phyloP scores from a whole-genome alignment of 495 filamentous ascomycete species.

The Daldinia vernicosa region DNA sequence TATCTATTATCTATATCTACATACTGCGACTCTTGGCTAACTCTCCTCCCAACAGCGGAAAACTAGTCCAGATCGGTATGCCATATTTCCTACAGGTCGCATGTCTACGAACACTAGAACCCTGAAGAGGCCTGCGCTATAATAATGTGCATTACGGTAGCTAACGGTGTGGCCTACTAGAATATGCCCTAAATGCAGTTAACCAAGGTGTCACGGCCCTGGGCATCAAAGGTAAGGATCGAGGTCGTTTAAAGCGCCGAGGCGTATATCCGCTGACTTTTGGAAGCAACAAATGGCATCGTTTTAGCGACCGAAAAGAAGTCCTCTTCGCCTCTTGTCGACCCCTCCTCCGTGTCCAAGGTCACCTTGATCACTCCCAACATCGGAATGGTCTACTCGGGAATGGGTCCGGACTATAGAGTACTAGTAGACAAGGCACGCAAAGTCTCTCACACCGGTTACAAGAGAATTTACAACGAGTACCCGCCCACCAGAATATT shows the following conservation, averaged over 20 bases:
- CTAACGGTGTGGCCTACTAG: slow-evolving; percentile 62
- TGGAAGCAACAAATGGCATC: slow-evolving; percentile 92
- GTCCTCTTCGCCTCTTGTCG: slow-evolving; percentile 94
- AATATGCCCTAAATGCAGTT: slow-evolving; percentile 98
- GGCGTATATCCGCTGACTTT: slow-evolving; percentile 5
- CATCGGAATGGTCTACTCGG: slow-evolving; percentile 99
- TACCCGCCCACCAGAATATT: slow-evolving; percentile 98
- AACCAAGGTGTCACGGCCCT: slow-evolving; percentile 99
- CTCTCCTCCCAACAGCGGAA: slow-evolving; percentile 71
- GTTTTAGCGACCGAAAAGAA: slow-evolving; percentile 99
- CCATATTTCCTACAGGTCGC: slow-evolving; percentile 24
- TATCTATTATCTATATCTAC: slow-evolving; percentile 13
- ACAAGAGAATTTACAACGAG: slow-evolving; percentile 99
- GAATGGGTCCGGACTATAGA: slow-evolving; percentile 98
- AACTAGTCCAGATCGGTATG: slow-evolving; percentile 86
- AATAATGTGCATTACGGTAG: slow-evolving; percentile 3
- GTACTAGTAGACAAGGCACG: slow-evolving; percentile 97
- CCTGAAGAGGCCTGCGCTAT: not conserved
- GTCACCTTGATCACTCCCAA: slow-evolving; percentile 97
- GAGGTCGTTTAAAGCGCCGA: slow-evolving; percentile 12
- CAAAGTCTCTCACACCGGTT: slow-evolving; percentile 98
- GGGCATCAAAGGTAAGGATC: slow-evolving; percentile 87
- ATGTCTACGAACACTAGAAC: not conserved
- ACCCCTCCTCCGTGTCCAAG: slow-evolving; percentile 93
- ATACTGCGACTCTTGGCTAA: slow-evolving; percentile 54